phyloP scores from a whole-genome alignment of 2,329 filamentous ascomycete genomes.

The Aspergillus sp. region DNA sequence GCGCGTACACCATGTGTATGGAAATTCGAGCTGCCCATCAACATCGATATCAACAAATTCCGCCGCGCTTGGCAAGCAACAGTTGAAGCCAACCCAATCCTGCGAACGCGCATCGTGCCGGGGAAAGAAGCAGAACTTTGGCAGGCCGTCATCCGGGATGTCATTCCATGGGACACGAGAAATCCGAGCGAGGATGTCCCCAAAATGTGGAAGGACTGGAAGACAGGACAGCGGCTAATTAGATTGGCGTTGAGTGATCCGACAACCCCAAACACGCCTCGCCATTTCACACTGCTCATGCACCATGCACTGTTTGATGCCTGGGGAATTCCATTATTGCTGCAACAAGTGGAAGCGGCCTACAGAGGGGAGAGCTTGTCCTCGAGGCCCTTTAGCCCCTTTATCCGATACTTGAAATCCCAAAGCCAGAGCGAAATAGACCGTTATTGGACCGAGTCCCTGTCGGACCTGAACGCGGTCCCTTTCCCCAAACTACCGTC shows the following conservation, averaged over 20 bases:
- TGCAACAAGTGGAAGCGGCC: background rate
- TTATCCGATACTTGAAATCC: background rate
- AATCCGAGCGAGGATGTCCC: background rate
- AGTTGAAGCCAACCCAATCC: slow-evolving; percentile 14
- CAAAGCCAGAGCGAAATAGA: background rate
- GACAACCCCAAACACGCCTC: no score
- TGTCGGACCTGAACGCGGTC: background rate
- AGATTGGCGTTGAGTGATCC: background rate
- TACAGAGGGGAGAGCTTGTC: background rate
- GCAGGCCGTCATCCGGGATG: slow-evolving; percentile 5
- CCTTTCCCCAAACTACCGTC: background rate
- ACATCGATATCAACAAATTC: slow-evolving; percentile 8
- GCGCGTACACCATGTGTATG: slow-evolving; percentile 4
- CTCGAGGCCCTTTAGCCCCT: background rate
- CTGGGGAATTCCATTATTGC: background rate
- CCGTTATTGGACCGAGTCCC: background rate
- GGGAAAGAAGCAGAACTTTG: background rate
- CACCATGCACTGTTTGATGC: background rate
- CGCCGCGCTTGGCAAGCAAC: slow-evolving; percentile 17
- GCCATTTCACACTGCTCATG: background rate
- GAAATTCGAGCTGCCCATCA: slow-evolving; percentile 16
- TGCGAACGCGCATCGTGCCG: slow-evolving; percentile 10
- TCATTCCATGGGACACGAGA: background rate
- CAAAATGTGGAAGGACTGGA: no score
- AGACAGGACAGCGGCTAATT: no score